Conservation (phyloP, 305 asterid species). For the Fraxinus albicans region DNA sequence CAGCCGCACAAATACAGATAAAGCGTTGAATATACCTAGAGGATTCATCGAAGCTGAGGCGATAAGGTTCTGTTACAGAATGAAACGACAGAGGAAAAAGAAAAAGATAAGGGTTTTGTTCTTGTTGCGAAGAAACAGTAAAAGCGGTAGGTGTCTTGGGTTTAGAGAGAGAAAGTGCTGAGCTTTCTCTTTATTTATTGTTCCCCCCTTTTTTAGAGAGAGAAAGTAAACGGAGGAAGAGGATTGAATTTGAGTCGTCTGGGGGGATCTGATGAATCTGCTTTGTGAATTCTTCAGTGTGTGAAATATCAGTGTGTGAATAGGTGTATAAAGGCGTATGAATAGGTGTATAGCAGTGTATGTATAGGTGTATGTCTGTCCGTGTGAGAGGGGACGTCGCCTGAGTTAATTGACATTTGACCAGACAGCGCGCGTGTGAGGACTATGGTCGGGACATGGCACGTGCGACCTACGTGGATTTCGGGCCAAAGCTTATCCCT, state of each 20-base stretch:
- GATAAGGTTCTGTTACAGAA: slow-evolving; percentile 22
- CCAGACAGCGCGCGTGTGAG: background rate
- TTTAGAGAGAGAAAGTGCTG: slow-evolving; percentile 10
- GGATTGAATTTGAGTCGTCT: too few species aligned
- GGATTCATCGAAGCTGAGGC: slow-evolving; percentile 22
- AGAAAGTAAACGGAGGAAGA: background rate
- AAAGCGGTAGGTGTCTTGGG: background rate
- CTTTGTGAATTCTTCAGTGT: background rate
- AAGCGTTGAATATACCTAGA: slow-evolving; percentile 18
- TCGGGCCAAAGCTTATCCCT: background rate
- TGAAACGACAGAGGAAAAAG: background rate
- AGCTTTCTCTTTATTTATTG: background rate
- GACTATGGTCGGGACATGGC: background rate
- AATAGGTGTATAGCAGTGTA: background rate
- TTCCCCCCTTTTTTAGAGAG: background rate
- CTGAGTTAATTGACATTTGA: background rate
- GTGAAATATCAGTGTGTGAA: background rate
- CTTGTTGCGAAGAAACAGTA: slow-evolving; percentile 15
- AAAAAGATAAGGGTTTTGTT: slow-evolving; percentile 7
- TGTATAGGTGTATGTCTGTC: background rate
- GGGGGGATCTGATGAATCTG: background rate
- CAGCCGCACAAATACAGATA: background rate
- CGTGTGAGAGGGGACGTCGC: background rate
- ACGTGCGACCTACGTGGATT: background rate
- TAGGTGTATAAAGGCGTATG: background rate